Base-by-base conservation (phyloP, 176 grass and related monocot genomes). In the Oryza meyeriana region DNA sequence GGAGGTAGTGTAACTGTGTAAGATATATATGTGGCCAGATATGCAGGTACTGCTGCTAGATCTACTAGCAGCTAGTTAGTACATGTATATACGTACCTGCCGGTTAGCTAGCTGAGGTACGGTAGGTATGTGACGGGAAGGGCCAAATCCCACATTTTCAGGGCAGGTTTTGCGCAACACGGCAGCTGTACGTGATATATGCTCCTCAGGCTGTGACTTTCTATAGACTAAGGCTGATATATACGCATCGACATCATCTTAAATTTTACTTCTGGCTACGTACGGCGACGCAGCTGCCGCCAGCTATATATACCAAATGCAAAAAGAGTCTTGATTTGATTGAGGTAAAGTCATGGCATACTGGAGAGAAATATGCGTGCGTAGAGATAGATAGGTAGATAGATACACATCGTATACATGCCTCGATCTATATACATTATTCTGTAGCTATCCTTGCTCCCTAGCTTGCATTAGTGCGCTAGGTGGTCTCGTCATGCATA, bases 111-210 rank as follows among this genome's bases (percentile, higher is more conserved):
- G 11, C 29, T 35, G 13, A 32, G 74, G 57, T 55, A 55, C 50
- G 74, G 57, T 55, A 55, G 18, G 32, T 27, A 62, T 24, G 39
- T 7, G 32, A 67, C 52, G 10, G 52, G 31, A 83, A 67, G 55
- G 20, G 33, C 28, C 83, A 72, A 35, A 81, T 72, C 82, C 83
- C 83, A 66, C 28, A 28, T 77, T 85, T 89, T 66, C 83, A 10
- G 83, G 78, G 57, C 83, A 41, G 83, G 62, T 72, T 82, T 82
- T 68, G 42, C 82, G 71, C 87, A 2, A 36, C 41, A 42, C 65
- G 66, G 42, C 79, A 77, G 40, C 26, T 31, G 55, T 25, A 39
- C 18, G 9, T 59, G 55, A 25, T 59, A 75, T 47, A 5, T 77
- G 50, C 72, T 63, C 48, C 72, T 74, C 36, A 68, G 36, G 63